Base-by-base conservation (phyloP, 495 filamentous ascomycete species). In the Penicillium coffeae region DNA sequence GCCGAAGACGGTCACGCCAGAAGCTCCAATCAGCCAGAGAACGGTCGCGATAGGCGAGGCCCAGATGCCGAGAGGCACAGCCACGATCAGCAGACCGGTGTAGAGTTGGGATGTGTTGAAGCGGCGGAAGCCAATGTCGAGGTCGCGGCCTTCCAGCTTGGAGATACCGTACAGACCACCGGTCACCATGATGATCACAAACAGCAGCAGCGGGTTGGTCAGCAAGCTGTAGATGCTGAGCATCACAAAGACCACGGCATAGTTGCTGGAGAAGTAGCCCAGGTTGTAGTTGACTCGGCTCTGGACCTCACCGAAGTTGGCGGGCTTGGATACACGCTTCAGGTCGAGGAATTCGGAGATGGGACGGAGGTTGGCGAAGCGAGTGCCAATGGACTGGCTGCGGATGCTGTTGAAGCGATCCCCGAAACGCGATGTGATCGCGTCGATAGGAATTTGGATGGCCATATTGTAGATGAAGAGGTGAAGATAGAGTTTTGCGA, bases 281-380 rank as follows among this genome's bases (percentile, higher is more conserved):
- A 98, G 75, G 66, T 98, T 98, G 85, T 96, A 98, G 74, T 95
- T 95, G 66, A 95, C 85, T 45, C 93, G 83, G 70, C 87, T 92
- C 69, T 98, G 93, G 46, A 88, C 81, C 63, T 97, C 93, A 56
- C 70, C 81, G 56, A 97, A 96, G 70, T 91, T 92, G 55, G 76
- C 79, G 3, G 93, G 94, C 73, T 96, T 97, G 38, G 89, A 96
- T 9, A 98, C 55, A 22, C 92, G 87, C 79, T 96, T 98, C 67
- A 96, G 58, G 67, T 98, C 91, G 62, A 97, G 76, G 70, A 98
- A 98, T 67, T 98, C 93, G 52, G 86, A 84, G 57, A 98, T 63
- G 22, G 94, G 94, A 35, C 83, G 85, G 52, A 98, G 80, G 73
- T 96, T 97, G 67, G 90, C 83, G 65, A 97, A 98, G 54, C 94